Evolutionary conservation across 2,329 filamentous ascomycete species (phyloP).

Genomic region (Xylaria sp.): DNA sequence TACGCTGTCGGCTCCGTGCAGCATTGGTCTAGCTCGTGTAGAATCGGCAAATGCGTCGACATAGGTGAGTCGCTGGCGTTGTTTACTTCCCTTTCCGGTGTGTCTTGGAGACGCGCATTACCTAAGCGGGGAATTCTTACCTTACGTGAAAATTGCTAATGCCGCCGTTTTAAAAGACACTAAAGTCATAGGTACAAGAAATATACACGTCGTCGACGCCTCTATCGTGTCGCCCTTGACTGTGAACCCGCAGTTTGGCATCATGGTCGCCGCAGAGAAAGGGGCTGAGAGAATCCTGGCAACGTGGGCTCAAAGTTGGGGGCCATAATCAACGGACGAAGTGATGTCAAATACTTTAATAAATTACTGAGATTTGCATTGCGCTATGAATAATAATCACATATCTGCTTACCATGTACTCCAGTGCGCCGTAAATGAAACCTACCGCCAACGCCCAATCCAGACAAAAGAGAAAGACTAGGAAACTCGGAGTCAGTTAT

Average conservation of each 20-base stretch:
- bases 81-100: too few species aligned
- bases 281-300: conserved; percentile 54
- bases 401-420: neutral
- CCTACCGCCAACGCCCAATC: neutral
- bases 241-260: conserved; percentile 60
- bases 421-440: neutral
- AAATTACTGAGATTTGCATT: neutral
- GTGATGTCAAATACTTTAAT: neutral
- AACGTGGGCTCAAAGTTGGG: too few species aligned
- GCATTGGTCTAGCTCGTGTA: conserved; percentile 59
- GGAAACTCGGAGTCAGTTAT: too few species aligned
- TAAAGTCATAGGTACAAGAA: conserved; percentile 53
- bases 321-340: neutral
- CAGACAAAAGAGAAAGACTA: too few species aligned
- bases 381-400: neutral
- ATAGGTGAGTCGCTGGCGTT: too few species aligned
- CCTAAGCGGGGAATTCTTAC: too few species aligned
- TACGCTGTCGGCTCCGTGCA: conserved; percentile 58
- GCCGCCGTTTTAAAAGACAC: too few species aligned
- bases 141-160: too few species aligned
- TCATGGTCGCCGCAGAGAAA: conserved; percentile 59
- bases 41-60: conserved; percentile 57
- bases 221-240: conserved; percentile 57
- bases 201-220: conserved; percentile 58
- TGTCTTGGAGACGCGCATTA: too few species aligned